Percentiles rank a stretch among this genome's conserved stretches.
Evolutionary conservation across 768 basidiomycete genomes (phyloP).

Genomic region (Tricholoma furcatifolium): DNA sequence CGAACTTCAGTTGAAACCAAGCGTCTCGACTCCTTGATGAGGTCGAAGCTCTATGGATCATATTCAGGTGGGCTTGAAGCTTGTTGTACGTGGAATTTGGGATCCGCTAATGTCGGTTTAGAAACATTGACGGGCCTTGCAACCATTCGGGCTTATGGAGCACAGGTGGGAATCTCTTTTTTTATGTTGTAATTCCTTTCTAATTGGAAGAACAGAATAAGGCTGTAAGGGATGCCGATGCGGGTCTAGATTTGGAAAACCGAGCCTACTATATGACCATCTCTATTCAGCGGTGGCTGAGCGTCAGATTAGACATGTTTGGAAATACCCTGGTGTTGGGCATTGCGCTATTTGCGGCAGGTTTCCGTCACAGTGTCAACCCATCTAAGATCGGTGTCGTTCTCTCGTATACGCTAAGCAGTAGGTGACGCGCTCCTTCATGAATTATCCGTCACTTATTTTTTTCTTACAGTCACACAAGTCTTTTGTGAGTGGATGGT

Average conservation of each 20-base stretch:
- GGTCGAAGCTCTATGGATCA: constrained; percentile 56
- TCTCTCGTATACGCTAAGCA: constrained; percentile 46
- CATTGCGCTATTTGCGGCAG: constrained; percentile 67
- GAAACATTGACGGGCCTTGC: constrained; percentile 63
- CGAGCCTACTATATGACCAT: constrained; percentile 64
- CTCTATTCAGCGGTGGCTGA: constrained; percentile 63
- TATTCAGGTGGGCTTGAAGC: constrained; percentile 45
- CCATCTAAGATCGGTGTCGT: constrained; percentile 54
- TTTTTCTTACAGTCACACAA: constrained; percentile 37
- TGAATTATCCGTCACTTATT: not conserved
- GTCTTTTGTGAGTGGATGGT: constrained; percentile 37
- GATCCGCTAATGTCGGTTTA: constrained; percentile 18
- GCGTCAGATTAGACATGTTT: constrained; percentile 61
- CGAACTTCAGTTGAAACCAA: constrained; percentile 63
- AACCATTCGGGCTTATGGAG: constrained; percentile 59
- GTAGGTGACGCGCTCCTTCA: constrained; percentile 29
- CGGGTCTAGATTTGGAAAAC: constrained; percentile 57
- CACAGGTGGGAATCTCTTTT: constrained; percentile 36
- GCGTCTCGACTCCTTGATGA: constrained; percentile 60
- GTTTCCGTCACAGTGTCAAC: constrained; percentile 50
- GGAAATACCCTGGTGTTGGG: constrained; percentile 66
- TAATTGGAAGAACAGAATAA: constrained; percentile 31
- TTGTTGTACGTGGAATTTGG: not conserved
- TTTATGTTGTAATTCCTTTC: not conserved
- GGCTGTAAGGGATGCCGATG: constrained; percentile 48